phyloP scores from a whole-genome alignment of 176 grass and related monocot species.

The maize (Zea mays) region Zm-B73-REFERENCE-NAM-5.0 NC_050098.1:5937001-5937500 shows the following conservation, averaged over 20 bases:
- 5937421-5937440: too few species aligned
- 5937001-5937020: neutral
- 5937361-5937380: slow-evolving; percentile 47
- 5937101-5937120: slow-evolving; percentile 40
- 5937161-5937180: slow-evolving; percentile 43
- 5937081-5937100: slow-evolving; percentile 32
- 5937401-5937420: too few species aligned
- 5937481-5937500: slow-evolving; percentile 69
- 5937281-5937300: slow-evolving; percentile 77
- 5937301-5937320: slow-evolving; percentile 86
- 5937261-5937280: slow-evolving; percentile 65
- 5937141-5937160: slow-evolving; percentile 59
- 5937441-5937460: neutral
- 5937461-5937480: neutral
- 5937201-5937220: slow-evolving; percentile 66
- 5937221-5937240: slow-evolving; percentile 51
- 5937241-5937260: slow-evolving; percentile 56
- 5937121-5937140: slow-evolving; percentile 95
- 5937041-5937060: neutral
- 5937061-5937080: slow-evolving; percentile 42
- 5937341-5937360: slow-evolving; percentile 87
- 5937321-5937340: slow-evolving; percentile 89
- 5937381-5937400: too few species aligned
- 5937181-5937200: slow-evolving; percentile 50
- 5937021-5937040: neutral